Conservation (phyloP, 2,329 filamentous ascomycete species). For the Pseudogymnoascus sp. region DNA sequence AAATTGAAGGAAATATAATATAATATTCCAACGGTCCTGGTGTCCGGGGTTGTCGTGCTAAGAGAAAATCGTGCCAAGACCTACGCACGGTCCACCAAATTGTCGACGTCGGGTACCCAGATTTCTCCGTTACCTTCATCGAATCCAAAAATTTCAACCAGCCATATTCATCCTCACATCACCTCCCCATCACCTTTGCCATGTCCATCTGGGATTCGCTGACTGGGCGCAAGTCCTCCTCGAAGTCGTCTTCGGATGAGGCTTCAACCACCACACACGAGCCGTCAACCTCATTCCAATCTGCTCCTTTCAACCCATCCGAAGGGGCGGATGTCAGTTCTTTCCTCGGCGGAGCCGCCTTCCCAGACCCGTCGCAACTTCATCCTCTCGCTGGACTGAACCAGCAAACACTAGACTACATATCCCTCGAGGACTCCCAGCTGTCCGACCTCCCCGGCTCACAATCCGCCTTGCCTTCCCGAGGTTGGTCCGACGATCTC, state of each 20-base stretch:
- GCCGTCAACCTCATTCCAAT: constrained; percentile 36
- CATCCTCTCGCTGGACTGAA: constrained; percentile 92
- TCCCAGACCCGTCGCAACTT: constrained; percentile 79
- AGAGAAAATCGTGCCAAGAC: constrained; percentile 5
- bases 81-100: neutral
- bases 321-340: constrained; percentile 73
- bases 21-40: neutral
- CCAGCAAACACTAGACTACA: constrained; percentile 87
- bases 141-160: constrained; percentile 17
- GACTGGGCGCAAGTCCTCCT: constrained; percentile 29
- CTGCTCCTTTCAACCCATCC: constrained; percentile 59
- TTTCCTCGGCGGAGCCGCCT: constrained; percentile 68
- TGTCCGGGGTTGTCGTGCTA: constrained; percentile 1
- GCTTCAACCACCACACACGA: constrained; percentile 14
- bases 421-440: constrained; percentile 84
- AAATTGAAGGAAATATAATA: neutral
- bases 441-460: constrained; percentile 79
- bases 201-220: constrained; percentile 33
- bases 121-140: constrained; percentile 7
- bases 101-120: constrained; percentile 6
- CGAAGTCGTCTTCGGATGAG: constrained; percentile 17
- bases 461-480: constrained; percentile 81
- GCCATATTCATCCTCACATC: constrained; percentile 10
- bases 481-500: constrained; percentile 95
- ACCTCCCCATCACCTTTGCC: constrained; percentile 11